These are phyloP conservation scores for Pichia sp. DNA, from an alignment of 1,139 yeast genomes.

Conservation along the genomic window DNA sequence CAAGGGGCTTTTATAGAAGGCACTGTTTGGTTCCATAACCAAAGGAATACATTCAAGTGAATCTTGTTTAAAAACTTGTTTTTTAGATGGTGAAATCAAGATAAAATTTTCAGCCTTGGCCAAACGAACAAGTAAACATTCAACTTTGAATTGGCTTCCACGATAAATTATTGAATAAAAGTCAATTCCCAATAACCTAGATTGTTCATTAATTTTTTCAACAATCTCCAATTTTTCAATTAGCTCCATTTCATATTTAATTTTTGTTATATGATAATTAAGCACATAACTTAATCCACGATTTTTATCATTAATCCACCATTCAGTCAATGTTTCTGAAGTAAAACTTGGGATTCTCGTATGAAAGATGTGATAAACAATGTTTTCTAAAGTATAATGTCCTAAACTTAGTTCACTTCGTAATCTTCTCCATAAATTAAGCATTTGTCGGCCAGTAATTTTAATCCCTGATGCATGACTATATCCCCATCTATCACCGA, in stretches of 20 bases:
- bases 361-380: constrained; percentile 62
- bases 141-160: constrained; percentile 93
- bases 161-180: constrained; percentile 80
- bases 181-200: constrained; percentile 82
- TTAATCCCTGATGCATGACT: constrained; percentile 66
- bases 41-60: constrained; percentile 84
- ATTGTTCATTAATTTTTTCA: constrained; percentile 71
- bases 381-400: constrained; percentile 72
- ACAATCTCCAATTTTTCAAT: constrained; percentile 61
- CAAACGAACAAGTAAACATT: constrained; percentile 67
- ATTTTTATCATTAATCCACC: constrained; percentile 36
- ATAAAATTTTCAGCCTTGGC: constrained; percentile 71
- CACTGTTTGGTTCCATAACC: constrained; percentile 86
- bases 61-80: constrained; percentile 76
- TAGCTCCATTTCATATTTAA: constrained; percentile 44
- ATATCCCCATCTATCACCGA: constrained; percentile 75
- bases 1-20: constrained; percentile 80
- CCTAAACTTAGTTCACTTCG: constrained; percentile 56
- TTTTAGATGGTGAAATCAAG: constrained; percentile 71
- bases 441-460: constrained; percentile 72
- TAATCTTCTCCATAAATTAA: constrained; percentile 79
- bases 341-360: constrained; percentile 59
- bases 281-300: constrained; percentile 36
- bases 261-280: constrained; percentile 46
- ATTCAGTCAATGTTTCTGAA: constrained; percentile 42